Percentiles rank a stretch among this genome's conserved stretches.
These are phyloP conservation scores for Kurtzmaniella quercitrusa DNA, from an alignment of 1,139 yeast species.

Conservation along the genomic window DNA sequence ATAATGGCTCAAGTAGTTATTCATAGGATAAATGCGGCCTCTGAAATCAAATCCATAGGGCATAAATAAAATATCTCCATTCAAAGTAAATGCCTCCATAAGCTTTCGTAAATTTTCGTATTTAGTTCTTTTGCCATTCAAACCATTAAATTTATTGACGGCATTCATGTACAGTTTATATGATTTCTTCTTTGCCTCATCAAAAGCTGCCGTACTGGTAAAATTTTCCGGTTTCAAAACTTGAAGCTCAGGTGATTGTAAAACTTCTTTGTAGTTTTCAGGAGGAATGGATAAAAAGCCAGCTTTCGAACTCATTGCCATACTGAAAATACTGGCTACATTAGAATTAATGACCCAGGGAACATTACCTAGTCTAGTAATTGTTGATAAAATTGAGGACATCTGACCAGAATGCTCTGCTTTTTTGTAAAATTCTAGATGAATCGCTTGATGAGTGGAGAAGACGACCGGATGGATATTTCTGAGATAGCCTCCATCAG, in stretches of 20 bases:
- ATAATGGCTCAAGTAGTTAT: constrained; percentile 33
- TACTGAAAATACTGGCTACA: constrained; percentile 21
- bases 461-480: constrained; percentile 24
- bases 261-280: constrained; percentile 2
- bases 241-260: constrained; percentile 1
- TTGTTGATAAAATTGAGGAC: constrained; percentile 25
- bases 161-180: background rate
- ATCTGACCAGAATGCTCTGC: constrained; percentile 34
- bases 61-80: constrained; percentile 37
- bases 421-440: constrained; percentile 19
- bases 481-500: constrained; percentile 33
- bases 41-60: constrained; percentile 42
- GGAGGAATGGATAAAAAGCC: constrained; percentile 32
- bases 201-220: background rate
- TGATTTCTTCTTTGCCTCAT: constrained; percentile 2
- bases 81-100: constrained; percentile 19
- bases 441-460: constrained; percentile 16
- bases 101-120: constrained; percentile 19
- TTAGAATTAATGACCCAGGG: constrained; percentile 37
- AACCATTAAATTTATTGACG: constrained; percentile 11
- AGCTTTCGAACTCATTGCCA: constrained; percentile 15
- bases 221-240: constrained; percentile 8
- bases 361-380: constrained; percentile 25
- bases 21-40: constrained; percentile 41
- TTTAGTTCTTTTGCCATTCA: constrained; percentile 19